phyloP scores from a whole-genome alignment of 1,284 basidiomycete genomes.

The Rhodofomes roseus region DNA sequence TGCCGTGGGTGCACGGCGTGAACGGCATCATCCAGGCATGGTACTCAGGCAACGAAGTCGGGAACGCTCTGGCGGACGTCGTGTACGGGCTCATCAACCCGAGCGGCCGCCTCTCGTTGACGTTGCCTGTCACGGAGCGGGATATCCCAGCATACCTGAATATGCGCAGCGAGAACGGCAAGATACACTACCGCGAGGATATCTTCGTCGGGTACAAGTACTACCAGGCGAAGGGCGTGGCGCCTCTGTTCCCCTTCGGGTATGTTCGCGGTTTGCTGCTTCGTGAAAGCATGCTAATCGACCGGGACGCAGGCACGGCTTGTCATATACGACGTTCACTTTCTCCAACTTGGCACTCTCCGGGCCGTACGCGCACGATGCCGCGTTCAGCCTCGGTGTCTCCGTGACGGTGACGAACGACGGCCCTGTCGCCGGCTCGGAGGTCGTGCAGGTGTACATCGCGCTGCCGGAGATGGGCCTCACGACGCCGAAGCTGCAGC shows the following conservation, averaged over 20 bases:
- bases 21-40: conserved; percentile 56
- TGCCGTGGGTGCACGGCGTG: conserved; percentile 59
- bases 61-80: conserved; percentile 72
- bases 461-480: conserved; percentile 50
- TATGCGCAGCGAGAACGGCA: conserved; percentile 58
- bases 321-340: conserved; percentile 71
- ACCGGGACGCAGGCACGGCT: conserved; percentile 47
- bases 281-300: neutral
- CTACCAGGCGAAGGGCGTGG: conserved; percentile 54
- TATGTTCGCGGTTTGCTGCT: conserved; percentile 21
- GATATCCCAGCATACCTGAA: conserved; percentile 65
- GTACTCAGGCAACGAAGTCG: conserved; percentile 76
- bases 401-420: conserved; percentile 53
- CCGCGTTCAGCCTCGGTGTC: conserved; percentile 32
- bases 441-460: conserved; percentile 69
- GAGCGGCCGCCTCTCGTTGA: conserved; percentile 64
- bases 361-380: conserved; percentile 24
- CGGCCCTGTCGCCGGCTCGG: conserved; percentile 53
- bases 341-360: conserved; percentile 43
- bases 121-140: conserved; percentile 58
- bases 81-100: conserved; percentile 74
- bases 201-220: conserved; percentile 73
- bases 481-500: conserved; percentile 51
- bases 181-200: conserved; percentile 64
- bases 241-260: conserved; percentile 70